Conservation (phyloP, 805 yeast genomes). For the Isabelozyma pseudorhagii region DNA sequence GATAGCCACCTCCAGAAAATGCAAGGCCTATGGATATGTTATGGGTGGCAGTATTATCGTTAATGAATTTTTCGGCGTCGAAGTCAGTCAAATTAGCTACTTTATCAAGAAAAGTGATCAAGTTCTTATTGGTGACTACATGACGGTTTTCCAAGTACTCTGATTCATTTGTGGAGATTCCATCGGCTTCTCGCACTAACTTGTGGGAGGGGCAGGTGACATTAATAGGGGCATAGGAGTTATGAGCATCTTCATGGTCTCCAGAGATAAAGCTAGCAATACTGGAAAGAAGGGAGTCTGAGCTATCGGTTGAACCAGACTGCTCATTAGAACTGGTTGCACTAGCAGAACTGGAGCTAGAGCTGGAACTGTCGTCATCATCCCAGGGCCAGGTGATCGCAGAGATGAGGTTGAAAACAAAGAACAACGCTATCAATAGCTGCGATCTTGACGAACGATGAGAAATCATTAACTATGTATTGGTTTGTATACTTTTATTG, state of each 20-base stretch:
- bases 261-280: constrained; percentile 1
- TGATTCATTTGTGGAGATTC: constrained; percentile 19
- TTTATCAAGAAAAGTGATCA: constrained; percentile 22
- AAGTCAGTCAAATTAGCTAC: constrained; percentile 30
- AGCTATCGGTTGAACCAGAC: constrained; percentile 1
- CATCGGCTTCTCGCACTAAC: constrained; percentile 25
- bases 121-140: constrained; percentile 19
- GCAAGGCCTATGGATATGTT: constrained; percentile 33
- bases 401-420: background rate
- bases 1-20: constrained; percentile 37
- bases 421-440: background rate
- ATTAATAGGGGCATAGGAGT: constrained; percentile 27
- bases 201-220: constrained; percentile 26
- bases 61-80: constrained; percentile 27
- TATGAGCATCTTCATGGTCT: background rate
- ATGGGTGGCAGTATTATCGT: constrained; percentile 14
- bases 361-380: constrained; percentile 4
- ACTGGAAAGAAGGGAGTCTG: background rate
- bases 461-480: background rate
- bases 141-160: constrained; percentile 24
- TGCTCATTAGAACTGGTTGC: background rate
- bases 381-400: constrained; percentile 23
- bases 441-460: background rate
- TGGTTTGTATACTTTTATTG: no score
- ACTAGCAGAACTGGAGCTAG: constrained; percentile 3